Conservation (phyloP, 169 alveolate species). For the Plasmodium falciparum region DNA sequence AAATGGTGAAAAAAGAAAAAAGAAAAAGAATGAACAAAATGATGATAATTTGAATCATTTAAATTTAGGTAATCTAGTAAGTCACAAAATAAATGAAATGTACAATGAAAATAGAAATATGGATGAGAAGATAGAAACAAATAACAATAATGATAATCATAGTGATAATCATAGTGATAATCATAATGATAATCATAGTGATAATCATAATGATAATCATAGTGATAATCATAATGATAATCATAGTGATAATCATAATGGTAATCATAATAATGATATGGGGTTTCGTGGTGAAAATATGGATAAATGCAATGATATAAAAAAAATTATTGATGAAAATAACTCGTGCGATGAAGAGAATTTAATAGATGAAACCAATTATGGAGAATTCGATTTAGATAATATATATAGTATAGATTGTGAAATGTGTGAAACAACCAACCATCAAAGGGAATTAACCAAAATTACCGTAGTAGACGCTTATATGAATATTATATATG, state of each 20-base stretch:
- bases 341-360: not conserved
- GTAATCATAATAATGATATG: not conserved
- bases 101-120: not conserved
- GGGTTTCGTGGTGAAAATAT: too few relatives aligned
- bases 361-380: not conserved
- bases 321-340: not conserved
- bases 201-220: not conserved
- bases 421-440: conserved; percentile 79
- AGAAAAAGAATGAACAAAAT: not conserved
- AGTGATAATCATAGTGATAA: not conserved
- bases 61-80: not conserved
- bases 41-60: conserved; percentile 1
- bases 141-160: not conserved
- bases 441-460: conserved; percentile 66
- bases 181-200: not conserved
- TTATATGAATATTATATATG: conserved; percentile 76
- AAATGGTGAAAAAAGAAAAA: conserved; percentile 2
- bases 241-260: not conserved
- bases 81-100: not conserved
- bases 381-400: conserved; percentile 44
- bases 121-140: not conserved
- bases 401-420: conserved; percentile 80
- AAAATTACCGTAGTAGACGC: conserved; percentile 79
- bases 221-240: not conserved
- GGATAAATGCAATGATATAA: too few relatives aligned